Percentiles rank a stretch among this genome's conserved stretches.
phyloP scores from a whole-genome alignment of 2,329 filamentous ascomycete genomes.

The Berkeleyomyces rouxiae region DNA sequence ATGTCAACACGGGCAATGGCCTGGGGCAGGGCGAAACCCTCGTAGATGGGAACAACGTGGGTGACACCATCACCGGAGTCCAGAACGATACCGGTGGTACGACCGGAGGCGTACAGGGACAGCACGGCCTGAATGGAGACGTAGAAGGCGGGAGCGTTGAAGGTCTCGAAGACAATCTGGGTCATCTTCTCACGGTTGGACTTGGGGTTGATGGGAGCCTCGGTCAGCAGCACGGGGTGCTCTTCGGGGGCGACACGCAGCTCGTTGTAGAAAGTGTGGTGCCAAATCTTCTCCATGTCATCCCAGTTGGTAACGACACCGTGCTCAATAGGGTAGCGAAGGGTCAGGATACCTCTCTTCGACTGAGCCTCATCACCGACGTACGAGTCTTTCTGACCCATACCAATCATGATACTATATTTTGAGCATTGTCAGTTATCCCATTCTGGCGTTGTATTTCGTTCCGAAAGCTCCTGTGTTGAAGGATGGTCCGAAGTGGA shows the following conservation, averaged over 20 bases:
- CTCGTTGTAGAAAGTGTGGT: conserved; percentile 99
- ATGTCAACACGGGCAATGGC: conserved; percentile 99
- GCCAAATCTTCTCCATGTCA: conserved; percentile 99
- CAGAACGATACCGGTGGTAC: conserved; percentile 99
- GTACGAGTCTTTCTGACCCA: conserved; percentile 99
- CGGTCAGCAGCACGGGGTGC: conserved; percentile 97
- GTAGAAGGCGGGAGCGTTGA: conserved; percentile 99
- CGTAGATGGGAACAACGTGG: conserved; percentile 99
- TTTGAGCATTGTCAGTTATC: conserved; percentile 20
- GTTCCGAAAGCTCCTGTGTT: neutral
- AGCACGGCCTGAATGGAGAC: conserved; percentile 99
- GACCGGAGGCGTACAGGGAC: conserved; percentile 98
- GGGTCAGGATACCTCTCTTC: conserved; percentile 99
- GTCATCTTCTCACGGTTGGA: conserved; percentile 99
- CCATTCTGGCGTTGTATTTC: conserved; percentile 4
- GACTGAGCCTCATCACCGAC: conserved; percentile 99
- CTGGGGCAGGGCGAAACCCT: conserved; percentile 99
- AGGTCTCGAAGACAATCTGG: conserved; percentile 99
- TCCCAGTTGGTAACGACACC: conserved; percentile 99
- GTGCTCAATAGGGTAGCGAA: conserved; percentile 99
- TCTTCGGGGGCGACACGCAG: conserved; percentile 99
- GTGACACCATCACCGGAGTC: conserved; percentile 99
- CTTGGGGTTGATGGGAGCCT: conserved; percentile 99
- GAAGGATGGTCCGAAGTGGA: conserved; percentile 8
- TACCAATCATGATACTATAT: conserved; percentile 98